Evolutionary conservation across 805 yeast species (phyloP), one percentile per base, ranked within the genome.

Genomic region (Teunomyces panamensis): DNA sequence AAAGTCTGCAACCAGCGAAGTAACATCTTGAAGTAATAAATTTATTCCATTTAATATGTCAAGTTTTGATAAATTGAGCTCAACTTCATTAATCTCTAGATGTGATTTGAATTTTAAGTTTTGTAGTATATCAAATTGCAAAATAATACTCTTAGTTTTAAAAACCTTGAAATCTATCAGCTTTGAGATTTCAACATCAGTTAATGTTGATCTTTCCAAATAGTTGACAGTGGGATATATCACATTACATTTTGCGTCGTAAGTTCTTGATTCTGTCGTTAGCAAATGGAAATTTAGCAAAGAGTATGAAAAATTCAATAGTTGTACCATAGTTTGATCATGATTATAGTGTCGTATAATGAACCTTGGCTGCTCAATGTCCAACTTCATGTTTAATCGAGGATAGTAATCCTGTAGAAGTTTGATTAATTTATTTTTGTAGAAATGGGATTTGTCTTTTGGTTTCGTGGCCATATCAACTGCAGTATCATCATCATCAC

Each of bases 301-400:
- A 3, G 75, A 65, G 51, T 65, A 71, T 1, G 70, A 60, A 28
- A 67, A 59, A 45, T 64, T 63, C 27, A 73, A 48, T 30, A 72
- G 45, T 47, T 42, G 73, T 34, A 49, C 56, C 45, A 30, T 56
- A 17, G 35, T 49, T 34, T 33, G 64, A 34, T 44, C 55, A 48
- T 30, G 36, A 28, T 46, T 46, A 42, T 53, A 43, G 51, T 57
- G 54, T 51, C 72, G 37, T 54, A 63, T 35, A 55, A 65, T 61
- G 5, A 64, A 34, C 39, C 69, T 50, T 5, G 73, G 72, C 42
- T 67, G 72, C 47, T 69, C 74, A 9, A 68, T 51, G 11, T 60
- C 44, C 1, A 67, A 55, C 43, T 65, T 67, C 16, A 58, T 46
- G 27, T 48, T 46, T 10, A 69, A 30, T 13, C 54, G 56, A 5